phyloP scores from a whole-genome alignment of 192 early-diverging fungal species.

The Podila minutissima region DNA sequence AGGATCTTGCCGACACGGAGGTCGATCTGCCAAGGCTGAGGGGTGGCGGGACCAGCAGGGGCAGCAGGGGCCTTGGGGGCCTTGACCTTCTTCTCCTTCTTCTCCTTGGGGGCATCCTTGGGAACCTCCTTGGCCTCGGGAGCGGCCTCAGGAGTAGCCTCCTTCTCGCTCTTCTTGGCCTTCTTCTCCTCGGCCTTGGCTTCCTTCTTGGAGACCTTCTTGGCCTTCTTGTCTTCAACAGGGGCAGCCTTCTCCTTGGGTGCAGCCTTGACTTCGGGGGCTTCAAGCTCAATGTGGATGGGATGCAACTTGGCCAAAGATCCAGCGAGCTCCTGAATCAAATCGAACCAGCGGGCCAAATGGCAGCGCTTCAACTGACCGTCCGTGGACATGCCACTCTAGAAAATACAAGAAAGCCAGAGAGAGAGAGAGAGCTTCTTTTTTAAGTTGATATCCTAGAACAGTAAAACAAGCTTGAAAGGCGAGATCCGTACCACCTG shows the following conservation, averaged over 20 bases:
- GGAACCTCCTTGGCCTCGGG: conserved; percentile 28
- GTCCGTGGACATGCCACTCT: conserved; percentile 60
- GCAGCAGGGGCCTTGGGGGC: conserved; percentile 58
- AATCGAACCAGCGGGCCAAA: conserved; percentile 82
- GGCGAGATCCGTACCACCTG: conserved; percentile 51
- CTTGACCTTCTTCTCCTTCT: conserved; percentile 70
- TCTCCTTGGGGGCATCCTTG: conserved; percentile 55
- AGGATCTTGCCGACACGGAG: conserved; percentile 93
- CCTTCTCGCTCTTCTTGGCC: conserved; percentile 45
- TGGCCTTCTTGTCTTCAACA: conserved; percentile 51
- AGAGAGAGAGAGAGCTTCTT: no score
- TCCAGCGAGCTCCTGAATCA: conserved; percentile 75
- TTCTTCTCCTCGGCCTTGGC: conserved; percentile 64
- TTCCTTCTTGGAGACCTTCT: conserved; percentile 47
- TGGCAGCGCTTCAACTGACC: conserved; percentile 67
- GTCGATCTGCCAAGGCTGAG: conserved; percentile 86
- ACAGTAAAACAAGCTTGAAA: conserved; percentile 7
- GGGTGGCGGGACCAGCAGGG: conserved; percentile 54
- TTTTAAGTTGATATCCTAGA: background rate
- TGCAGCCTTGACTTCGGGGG: conserved; percentile 49
- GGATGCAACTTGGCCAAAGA: conserved; percentile 56
- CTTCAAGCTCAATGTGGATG: conserved; percentile 65
- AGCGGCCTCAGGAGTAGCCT: conserved; percentile 30
- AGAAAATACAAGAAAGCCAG: conserved; percentile 16
- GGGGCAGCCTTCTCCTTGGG: conserved; percentile 54